Evolutionary conservation across 169 alveolate genomes (phyloP).

Genomic region (Prorocentrum cordatum): DNA sequence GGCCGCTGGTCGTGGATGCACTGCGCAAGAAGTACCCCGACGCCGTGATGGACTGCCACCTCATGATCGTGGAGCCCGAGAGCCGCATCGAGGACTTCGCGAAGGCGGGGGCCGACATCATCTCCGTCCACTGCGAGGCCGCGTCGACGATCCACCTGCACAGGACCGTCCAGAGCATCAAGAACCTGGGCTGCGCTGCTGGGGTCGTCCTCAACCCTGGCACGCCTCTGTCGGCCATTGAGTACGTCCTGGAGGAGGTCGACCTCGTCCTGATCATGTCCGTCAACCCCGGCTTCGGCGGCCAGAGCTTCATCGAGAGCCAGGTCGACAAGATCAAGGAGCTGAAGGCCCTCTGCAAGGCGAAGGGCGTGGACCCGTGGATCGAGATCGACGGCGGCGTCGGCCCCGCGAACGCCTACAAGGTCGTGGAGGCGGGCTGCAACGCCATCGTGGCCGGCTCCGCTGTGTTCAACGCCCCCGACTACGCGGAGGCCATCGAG

Average conservation of each 20-base stretch:
- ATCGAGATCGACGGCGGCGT: constrained; percentile 65
- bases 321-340: constrained; percentile 3
- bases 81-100: constrained; percentile 61
- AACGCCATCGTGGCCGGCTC: constrained; percentile 64
- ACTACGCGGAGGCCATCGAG: constrained; percentile 46
- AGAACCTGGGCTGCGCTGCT: constrained; percentile 44
- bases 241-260: constrained; percentile 60
- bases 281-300: constrained; percentile 70
- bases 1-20: constrained; percentile 36
- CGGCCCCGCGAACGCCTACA: constrained; percentile 14
- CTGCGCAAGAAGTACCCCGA: background rate
- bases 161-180: constrained; percentile 53
- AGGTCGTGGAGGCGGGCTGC: constrained; percentile 3
- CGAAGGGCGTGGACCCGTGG: constrained; percentile 27
- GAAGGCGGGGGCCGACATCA: constrained; percentile 66
- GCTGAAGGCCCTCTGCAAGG: constrained; percentile 27
- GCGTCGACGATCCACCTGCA: background rate
- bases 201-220: constrained; percentile 64
- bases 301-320: constrained; percentile 54
- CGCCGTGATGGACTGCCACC: constrained; percentile 36
- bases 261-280: constrained; percentile 60
- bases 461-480: constrained; percentile 39
- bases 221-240: constrained; percentile 53
- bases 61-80: constrained; percentile 69
- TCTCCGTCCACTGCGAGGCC: constrained; percentile 66